phyloP scores from a whole-genome alignment of 2,329 filamentous ascomycete genomes.

The Fusarium sp. region DNA sequence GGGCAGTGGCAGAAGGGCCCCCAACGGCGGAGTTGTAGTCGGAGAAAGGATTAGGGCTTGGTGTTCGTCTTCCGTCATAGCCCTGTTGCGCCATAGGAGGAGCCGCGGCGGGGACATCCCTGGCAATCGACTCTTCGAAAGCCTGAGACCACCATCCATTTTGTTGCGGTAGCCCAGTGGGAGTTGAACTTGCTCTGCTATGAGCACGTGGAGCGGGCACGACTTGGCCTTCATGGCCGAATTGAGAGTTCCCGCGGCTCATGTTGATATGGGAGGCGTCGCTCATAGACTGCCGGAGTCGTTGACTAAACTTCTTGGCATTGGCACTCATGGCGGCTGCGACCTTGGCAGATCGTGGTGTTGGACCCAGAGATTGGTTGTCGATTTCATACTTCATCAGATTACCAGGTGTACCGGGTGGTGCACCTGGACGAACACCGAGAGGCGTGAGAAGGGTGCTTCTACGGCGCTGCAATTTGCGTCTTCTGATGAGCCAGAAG shows the following conservation, averaged over 20 bases:
- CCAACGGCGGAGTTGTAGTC: slow-evolving; percentile 58
- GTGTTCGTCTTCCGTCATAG: slow-evolving; percentile 21
- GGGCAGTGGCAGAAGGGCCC: slow-evolving; percentile 42
- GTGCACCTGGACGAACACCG: slow-evolving; percentile 35
- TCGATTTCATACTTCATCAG: slow-evolving; percentile 49
- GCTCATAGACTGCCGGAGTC: slow-evolving; percentile 30
- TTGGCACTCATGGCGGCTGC: slow-evolving; percentile 47
- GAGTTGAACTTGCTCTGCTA: slow-evolving; percentile 14
- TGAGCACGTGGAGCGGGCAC: slow-evolving; percentile 46
- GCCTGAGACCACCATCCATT: slow-evolving; percentile 59
- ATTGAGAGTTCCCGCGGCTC: slow-evolving; percentile 66
- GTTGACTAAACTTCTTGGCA: slow-evolving; percentile 44
- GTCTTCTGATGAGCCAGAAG: slow-evolving; percentile 62
- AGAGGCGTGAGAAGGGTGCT: slow-evolving; percentile 63
- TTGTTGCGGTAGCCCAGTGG: slow-evolving; percentile 30
- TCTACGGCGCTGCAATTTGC: slow-evolving; percentile 54
- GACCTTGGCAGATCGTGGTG: slow-evolving; percentile 52
- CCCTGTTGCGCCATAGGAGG: slow-evolving; percentile 36
- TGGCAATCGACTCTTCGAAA: slow-evolving; percentile 53
- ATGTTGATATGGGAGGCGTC: slow-evolving; percentile 59
- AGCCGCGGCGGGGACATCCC: slow-evolving; percentile 49
- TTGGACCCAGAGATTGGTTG: slow-evolving; percentile 61
- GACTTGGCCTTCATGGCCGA: slow-evolving; percentile 53
- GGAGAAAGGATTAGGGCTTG: slow-evolving; percentile 48
- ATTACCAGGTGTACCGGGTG: slow-evolving; percentile 30